Evolutionary conservation across 169 alveolate genomes (phyloP).

Genomic region (Toxoplasma gondii): DNA sequence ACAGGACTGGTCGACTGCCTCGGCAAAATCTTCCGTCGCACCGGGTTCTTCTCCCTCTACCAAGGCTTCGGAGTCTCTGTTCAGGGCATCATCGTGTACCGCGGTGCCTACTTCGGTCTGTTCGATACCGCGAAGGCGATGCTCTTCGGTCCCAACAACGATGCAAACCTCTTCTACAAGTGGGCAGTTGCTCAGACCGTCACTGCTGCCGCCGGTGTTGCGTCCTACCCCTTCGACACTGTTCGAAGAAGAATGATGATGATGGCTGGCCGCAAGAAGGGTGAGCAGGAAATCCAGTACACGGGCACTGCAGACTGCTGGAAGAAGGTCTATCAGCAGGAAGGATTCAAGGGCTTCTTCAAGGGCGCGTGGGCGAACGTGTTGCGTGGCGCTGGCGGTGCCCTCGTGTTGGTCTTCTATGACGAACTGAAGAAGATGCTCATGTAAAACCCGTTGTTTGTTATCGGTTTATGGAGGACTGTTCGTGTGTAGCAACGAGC

Average conservation of each 20-base stretch:
- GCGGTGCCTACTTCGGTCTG: constrained; percentile 97
- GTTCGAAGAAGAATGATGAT: constrained; percentile 93
- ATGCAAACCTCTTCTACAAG: constrained; percentile 86
- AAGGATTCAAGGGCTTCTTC: constrained; percentile 91
- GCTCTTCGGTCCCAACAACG: constrained; percentile 84
- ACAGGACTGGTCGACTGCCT: constrained; percentile 94
- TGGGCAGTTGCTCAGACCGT: constrained; percentile 94
- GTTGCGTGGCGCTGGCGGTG: constrained; percentile 97
- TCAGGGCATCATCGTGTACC: constrained; percentile 93
- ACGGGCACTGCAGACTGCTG: constrained; percentile 94
- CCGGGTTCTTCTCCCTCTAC: constrained; percentile 93
- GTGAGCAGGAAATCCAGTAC: constrained; percentile 84
- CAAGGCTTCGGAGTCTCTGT: constrained; percentile 97
- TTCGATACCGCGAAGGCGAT: constrained; percentile 95
- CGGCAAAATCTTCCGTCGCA: constrained; percentile 77
- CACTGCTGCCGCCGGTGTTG: constrained; percentile 94
- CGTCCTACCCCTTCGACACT: constrained; percentile 98
- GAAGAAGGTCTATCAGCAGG: constrained; percentile 87
- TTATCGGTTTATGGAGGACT: not conserved
- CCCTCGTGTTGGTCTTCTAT: constrained; percentile 96
- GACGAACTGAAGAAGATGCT: constrained; percentile 88
- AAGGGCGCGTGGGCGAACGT: constrained; percentile 96
- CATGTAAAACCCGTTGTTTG: not conserved
- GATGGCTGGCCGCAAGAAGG: constrained; percentile 95
- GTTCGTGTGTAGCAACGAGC: not conserved